Evolutionary conservation across 345 rosid species (phyloP).

Genomic region (Limnanthes douglasii): DNA sequence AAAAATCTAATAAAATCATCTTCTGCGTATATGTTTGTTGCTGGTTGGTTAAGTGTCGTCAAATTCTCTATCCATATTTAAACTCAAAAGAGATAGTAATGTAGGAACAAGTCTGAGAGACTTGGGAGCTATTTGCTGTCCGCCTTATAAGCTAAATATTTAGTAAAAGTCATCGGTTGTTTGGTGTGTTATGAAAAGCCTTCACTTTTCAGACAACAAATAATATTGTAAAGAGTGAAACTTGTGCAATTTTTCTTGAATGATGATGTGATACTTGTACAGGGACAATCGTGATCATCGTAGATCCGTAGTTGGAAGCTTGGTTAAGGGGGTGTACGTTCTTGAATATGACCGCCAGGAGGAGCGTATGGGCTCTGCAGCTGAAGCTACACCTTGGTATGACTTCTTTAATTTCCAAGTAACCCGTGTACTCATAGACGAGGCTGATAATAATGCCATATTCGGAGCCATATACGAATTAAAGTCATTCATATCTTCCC

Average conservation of each 20-base stretch:
- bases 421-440: slow-evolving; percentile 21
- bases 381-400: slow-evolving; percentile 32
- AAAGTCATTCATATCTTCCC: slow-evolving; percentile 9
- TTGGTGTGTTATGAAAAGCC: too few relatives aligned
- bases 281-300: slow-evolving; percentile 20
- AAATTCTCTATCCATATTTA: slow-evolving; percentile 4
- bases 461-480: slow-evolving; percentile 32
- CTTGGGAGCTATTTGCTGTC: background rate
- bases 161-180: background rate
- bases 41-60: background rate
- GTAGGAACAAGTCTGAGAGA: background rate
- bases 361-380: slow-evolving; percentile 14
- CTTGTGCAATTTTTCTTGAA: background rate
- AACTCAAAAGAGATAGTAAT: background rate
- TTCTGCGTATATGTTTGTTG: background rate
- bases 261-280: background rate
- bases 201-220: too few relatives aligned
- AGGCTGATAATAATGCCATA: slow-evolving; percentile 24
- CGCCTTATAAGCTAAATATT: background rate
- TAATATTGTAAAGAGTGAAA: too few relatives aligned
- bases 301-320: slow-evolving; percentile 22
- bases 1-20: too few relatives aligned
- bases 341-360: slow-evolving; percentile 22
- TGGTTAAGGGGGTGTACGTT: slow-evolving; percentile 23
- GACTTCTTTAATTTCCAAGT: slow-evolving; percentile 24